These are phyloP conservation scores for Pseudotulostoma volvatum DNA, from an alignment of 495 filamentous ascomycete species.

Conservation along the genomic window DNA sequence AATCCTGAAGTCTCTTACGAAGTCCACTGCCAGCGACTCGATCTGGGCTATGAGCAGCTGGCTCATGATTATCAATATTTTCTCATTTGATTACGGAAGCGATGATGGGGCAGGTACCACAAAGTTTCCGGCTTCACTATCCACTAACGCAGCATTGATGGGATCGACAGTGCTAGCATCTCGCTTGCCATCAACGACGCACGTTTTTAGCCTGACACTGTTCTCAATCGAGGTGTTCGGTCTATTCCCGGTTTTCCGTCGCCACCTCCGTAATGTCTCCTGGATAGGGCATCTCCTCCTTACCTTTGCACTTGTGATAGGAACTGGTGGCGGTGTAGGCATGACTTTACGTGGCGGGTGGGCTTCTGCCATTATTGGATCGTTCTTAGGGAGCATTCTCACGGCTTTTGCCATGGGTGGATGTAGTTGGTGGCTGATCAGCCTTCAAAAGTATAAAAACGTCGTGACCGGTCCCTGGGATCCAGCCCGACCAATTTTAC, in stretches of 20 bases:
- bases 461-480: constrained; percentile 98
- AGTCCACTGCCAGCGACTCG: constrained; percentile 73
- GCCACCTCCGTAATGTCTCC: constrained; percentile 65
- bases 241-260: constrained; percentile 84
- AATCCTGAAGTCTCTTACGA: constrained; percentile 85
- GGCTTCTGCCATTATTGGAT: constrained; percentile 53
- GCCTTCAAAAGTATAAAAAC: constrained; percentile 96
- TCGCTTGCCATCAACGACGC: constrained; percentile 69
- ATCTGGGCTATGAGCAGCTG: constrained; percentile 95
- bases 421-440: constrained; percentile 96
- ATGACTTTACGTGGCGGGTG: constrained; percentile 57
- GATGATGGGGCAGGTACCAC: constrained; percentile 27
- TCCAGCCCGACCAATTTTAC: constrained; percentile 71
- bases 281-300: constrained; percentile 71
- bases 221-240: constrained; percentile 97
- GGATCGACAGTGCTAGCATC: constrained; percentile 84
- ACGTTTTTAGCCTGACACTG: constrained; percentile 88
- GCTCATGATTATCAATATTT: constrained; percentile 86
- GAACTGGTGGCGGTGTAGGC: constrained; percentile 62
- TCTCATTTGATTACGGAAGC: constrained; percentile 89
- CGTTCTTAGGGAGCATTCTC: constrained; percentile 52
- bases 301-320: constrained; percentile 62
- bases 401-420: constrained; percentile 72
- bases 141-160: constrained; percentile 91
- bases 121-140: constrained; percentile 69